Evolutionary conservation across 768 basidiomycete genomes (phyloP).

Genomic region (Chlorophyllum brunneum): DNA sequence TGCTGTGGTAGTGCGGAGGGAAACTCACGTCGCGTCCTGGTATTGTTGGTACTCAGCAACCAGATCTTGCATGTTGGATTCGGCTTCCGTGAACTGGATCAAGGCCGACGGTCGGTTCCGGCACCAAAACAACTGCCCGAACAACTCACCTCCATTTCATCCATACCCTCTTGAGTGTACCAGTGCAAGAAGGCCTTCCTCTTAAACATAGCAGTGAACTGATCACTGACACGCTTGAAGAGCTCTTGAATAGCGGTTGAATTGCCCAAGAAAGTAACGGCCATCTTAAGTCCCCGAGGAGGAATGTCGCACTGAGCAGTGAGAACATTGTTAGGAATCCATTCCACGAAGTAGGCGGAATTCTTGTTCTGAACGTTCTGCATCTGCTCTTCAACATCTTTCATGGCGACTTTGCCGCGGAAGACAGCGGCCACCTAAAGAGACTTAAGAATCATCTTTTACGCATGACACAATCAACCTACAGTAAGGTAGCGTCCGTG

Average conservation of each 20-base stretch:
- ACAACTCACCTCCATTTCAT: constrained; percentile 79
- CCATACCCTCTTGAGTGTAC: constrained; percentile 99
- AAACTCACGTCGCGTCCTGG: constrained; percentile 85
- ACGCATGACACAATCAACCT: constrained; percentile 18
- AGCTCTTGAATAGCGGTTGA: constrained; percentile 96
- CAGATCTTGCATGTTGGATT: constrained; percentile 99
- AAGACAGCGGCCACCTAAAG: constrained; percentile 85
- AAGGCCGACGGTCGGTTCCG: constrained; percentile 2
- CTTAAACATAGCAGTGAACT: constrained; percentile 99
- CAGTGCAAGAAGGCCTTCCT: constrained; percentile 98
- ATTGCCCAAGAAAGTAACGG: constrained; percentile 96
- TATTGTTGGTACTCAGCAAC: constrained; percentile 98
- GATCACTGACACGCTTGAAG: constrained; percentile 98
- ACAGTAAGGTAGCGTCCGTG: constrained; percentile 98
- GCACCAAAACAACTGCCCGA: neutral
- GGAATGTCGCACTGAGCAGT: constrained; percentile 98
- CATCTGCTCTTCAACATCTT: constrained; percentile 99
- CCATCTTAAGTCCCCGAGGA: constrained; percentile 94
- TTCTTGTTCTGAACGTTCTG: constrained; percentile 97
- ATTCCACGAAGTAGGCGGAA: constrained; percentile 97
- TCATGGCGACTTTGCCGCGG: constrained; percentile 99
- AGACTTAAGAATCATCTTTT: neutral
- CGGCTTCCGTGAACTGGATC: constrained; percentile 88
- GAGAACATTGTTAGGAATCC: constrained; percentile 99
- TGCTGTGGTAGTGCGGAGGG: neutral